phyloP scores from a whole-genome alignment of 78 protist genomes.

The Acrasis kona region DNA sequence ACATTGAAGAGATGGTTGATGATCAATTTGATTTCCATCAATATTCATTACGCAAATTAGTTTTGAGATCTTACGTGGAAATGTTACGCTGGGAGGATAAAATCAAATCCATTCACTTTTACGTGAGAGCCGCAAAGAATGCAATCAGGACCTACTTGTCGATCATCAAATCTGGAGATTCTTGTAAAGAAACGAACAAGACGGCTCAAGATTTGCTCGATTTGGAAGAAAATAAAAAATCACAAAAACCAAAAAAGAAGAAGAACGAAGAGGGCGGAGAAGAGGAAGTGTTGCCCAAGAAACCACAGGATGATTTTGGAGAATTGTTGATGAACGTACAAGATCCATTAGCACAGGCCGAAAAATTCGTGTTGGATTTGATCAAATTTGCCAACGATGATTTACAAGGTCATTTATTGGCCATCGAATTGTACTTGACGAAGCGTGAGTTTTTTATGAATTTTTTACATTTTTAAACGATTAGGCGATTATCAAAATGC shows the following conservation, averaged over 20 bases:
- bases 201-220: neutral
- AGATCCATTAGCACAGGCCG: neutral
- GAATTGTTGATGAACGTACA: neutral
- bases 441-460: neutral
- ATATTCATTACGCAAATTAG: constrained; percentile 76
- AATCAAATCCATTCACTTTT: neutral
- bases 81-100: constrained; percentile 9
- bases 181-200: too few species aligned
- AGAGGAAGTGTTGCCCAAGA: neutral
- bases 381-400: neutral
- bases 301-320: neutral
- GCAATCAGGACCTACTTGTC: constrained; percentile 7
- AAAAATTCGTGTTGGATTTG: neutral
- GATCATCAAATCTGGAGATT: too few species aligned
- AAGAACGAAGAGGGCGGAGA: neutral
- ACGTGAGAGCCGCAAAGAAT: neutral
- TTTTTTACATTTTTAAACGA: neutral
- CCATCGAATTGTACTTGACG: constrained; percentile 15
- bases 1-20: constrained; percentile 66
- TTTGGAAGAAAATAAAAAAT: too few species aligned
- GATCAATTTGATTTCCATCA: constrained; percentile 93
- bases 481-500: too few species aligned
- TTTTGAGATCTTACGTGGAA: constrained; percentile 69
- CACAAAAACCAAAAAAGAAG: neutral
- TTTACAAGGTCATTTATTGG: constrained; percentile 12